These are phyloP conservation scores for Plasmopara halstedii DNA, from an alignment of 352 stramenopile species.

Conservation along the genomic window DNA sequence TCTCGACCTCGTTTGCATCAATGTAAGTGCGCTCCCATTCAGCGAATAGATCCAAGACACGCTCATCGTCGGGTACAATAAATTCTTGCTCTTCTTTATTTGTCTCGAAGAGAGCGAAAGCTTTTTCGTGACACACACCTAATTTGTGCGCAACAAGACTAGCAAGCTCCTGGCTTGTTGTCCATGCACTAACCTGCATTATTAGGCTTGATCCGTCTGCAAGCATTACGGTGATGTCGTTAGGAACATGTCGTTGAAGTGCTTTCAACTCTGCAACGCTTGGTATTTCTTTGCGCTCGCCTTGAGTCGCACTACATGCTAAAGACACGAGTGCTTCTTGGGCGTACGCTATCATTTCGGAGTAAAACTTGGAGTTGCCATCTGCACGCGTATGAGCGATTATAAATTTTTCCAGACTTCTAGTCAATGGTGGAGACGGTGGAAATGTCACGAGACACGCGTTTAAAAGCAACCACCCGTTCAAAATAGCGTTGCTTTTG, in stretches of 20 bases:
- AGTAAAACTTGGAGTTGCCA: constrained; percentile 6
- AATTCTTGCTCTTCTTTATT: constrained; percentile 41
- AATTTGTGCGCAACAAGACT: constrained; percentile 27
- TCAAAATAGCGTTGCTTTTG: constrained; percentile 35
- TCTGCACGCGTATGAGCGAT: constrained; percentile 23
- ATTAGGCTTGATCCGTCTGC: constrained; percentile 34
- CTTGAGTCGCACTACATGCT: constrained; percentile 25
- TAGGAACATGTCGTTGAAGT: constrained; percentile 36
- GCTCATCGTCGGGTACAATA: constrained; percentile 49
- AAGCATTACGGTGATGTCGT: constrained; percentile 36
- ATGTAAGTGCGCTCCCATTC: constrained; percentile 62
- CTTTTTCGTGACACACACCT: constrained; percentile 34
- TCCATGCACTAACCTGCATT: constrained; percentile 54
- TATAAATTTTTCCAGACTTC: constrained; percentile 51
- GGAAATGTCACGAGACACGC: constrained; percentile 59
- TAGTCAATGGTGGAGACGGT: constrained; percentile 34
- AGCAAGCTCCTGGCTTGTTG: constrained; percentile 41
- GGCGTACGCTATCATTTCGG: constrained; percentile 35
- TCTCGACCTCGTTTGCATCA: constrained; percentile 30
- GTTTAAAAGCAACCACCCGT: constrained; percentile 66
- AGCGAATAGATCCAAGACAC: constrained; percentile 62
- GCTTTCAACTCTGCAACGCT: constrained; percentile 47
- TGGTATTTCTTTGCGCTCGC: constrained; percentile 53
- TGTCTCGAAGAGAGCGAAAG: constrained; percentile 61
- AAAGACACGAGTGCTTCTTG: constrained; percentile 34